A percentile compares a stretch with the other conserved stretches of the same genome.
These are phyloP conservation scores for Asclepias syriaca DNA, from an alignment of 257 asterid species.

Conservation along the genomic window DNA sequence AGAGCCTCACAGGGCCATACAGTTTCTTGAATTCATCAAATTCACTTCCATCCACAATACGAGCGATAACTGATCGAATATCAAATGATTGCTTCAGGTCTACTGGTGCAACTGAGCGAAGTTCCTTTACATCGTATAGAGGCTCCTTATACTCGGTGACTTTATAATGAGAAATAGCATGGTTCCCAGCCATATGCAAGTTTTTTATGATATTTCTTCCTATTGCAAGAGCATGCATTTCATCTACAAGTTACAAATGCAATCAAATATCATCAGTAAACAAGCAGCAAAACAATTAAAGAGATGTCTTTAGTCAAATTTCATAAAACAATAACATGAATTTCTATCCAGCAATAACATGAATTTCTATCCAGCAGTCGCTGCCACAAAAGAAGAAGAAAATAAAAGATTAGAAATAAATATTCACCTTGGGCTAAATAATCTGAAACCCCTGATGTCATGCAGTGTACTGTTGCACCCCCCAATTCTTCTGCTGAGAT, in stretches of 20 bases:
- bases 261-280: slow-evolving; percentile 14
- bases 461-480: slow-evolving; percentile 95
- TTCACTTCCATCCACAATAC: slow-evolving; percentile 89
- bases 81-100: slow-evolving; percentile 91
- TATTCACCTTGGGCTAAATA: slow-evolving; percentile 86
- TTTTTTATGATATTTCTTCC: slow-evolving; percentile 91
- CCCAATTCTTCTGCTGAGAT: slow-evolving; percentile 96
- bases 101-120: slow-evolving; percentile 82
- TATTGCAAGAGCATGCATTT: slow-evolving; percentile 81
- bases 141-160: slow-evolving; percentile 69
- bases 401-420: not conserved
- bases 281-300: slow-evolving; percentile 16
- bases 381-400: not conserved
- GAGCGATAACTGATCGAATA: slow-evolving; percentile 76
- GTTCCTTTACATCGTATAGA: slow-evolving; percentile 67
- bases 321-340: slow-evolving; percentile 4
- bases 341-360: not conserved
- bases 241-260: slow-evolving; percentile 53
- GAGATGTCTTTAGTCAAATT: not conserved
- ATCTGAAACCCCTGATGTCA: slow-evolving; percentile 94
- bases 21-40: slow-evolving; percentile 98
- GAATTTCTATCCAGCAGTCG: not conserved
- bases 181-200: slow-evolving; percentile 75
- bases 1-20: slow-evolving; percentile 93
- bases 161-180: slow-evolving; percentile 28